Conservation (phyloP, 1,284 basidiomycete species). For the Trichosporon faecale region DNA sequence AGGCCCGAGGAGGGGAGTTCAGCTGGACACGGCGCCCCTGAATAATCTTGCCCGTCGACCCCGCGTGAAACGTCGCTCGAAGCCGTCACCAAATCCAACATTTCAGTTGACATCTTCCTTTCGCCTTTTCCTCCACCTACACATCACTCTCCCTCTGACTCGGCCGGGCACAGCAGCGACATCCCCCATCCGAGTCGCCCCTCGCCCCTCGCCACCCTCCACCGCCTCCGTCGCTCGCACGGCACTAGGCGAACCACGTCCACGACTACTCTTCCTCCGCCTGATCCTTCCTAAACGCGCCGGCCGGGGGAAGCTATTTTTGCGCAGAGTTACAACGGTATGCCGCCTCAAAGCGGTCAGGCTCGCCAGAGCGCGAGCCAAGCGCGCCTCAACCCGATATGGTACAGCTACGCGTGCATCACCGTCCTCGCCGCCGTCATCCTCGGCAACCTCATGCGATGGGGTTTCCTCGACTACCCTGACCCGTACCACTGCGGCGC, state of each 20-base stretch:
- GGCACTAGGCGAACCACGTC: neutral
- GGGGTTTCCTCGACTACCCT: slow-evolving; percentile 58
- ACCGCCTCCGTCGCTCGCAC: neutral
- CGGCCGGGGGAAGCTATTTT: neutral
- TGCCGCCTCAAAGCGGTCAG: slow-evolving; percentile 9
- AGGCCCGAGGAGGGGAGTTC: neutral
- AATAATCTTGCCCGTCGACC: neutral
- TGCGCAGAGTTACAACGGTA: neutral
- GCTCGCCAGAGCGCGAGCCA: slow-evolving; percentile 13
- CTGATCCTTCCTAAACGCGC: neutral
- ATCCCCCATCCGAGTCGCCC: neutral
- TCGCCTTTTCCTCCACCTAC: neutral
- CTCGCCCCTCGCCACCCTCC: neutral
- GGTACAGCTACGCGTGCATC: slow-evolving; percentile 52
- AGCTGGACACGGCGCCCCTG: slow-evolving; percentile 5
- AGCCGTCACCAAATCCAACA: neutral
- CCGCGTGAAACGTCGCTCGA: neutral
- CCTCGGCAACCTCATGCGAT: slow-evolving; percentile 48
- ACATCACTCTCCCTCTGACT: neutral
- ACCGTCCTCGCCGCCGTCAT: slow-evolving; percentile 47
- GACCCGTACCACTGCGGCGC: slow-evolving; percentile 71
- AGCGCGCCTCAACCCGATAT: slow-evolving; percentile 47
- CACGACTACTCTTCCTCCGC: neutral
- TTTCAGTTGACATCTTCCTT: neutral
- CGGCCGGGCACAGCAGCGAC: neutral